phyloP scores from a whole-genome alignment of 129 eudicot genomes.

The Mikania micrantha region DNA sequence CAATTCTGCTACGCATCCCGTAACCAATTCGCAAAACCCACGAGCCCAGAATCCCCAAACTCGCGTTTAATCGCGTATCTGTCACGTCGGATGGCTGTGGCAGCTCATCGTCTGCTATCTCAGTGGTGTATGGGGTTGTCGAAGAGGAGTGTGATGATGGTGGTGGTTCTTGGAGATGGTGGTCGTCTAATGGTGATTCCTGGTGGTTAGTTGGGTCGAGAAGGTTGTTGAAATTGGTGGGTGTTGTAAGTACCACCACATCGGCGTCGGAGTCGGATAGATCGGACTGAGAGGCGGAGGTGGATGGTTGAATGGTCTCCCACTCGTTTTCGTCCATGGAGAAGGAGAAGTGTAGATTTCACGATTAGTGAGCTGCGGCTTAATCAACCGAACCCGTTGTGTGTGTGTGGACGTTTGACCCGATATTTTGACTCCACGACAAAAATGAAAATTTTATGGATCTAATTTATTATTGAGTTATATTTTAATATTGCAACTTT shows the following conservation, averaged over 20 bases:
- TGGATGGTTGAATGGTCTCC: conserved; percentile 28
- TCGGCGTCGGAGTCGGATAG: conserved; percentile 10
- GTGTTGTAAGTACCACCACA: conserved; percentile 10
- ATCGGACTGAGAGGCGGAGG: conserved; percentile 24
- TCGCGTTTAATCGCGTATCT: conserved; percentile 3
- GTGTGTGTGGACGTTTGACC: too few relatives aligned
- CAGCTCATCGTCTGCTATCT: conserved; percentile 10
- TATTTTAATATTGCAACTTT: too few relatives aligned
- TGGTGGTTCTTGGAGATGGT: conserved; percentile 5
- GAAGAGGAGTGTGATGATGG: conserved; percentile 16
- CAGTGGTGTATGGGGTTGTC: background rate
- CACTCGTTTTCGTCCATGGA: conserved; percentile 26
- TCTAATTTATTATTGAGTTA: too few relatives aligned
- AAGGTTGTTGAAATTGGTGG: background rate
- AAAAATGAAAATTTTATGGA: too few relatives aligned
- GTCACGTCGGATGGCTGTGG: background rate
- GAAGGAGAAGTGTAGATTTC: background rate
- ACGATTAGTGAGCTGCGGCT: background rate
- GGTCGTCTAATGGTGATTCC: background rate
- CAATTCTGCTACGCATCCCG: conserved; percentile 23
- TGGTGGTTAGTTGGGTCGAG: conserved; percentile 4
- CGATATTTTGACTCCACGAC: too few relatives aligned
- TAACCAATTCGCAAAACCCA: conserved; percentile 21
- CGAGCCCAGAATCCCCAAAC: conserved; percentile 21
- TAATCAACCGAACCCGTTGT: too few relatives aligned